phyloP scores from a whole-genome alignment of 306 rosid species.

The Malus domestica region ASM211411v1 NC_041794.1:31604001-31604500 shows the following conservation, averaged over 20 bases:
- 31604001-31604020: too few relatives aligned
- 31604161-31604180: background rate
- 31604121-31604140: too few relatives aligned
- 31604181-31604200: constrained; percentile 33
- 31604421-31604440: constrained; percentile 90
- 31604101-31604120: too few relatives aligned
- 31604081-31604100: too few relatives aligned
- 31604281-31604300: constrained; percentile 75
- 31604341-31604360: constrained; percentile 70
- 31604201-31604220: constrained; percentile 63
- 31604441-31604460: constrained; percentile 44
- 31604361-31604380: constrained; percentile 85
- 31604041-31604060: too few relatives aligned
- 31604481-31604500: background rate
- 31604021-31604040: too few relatives aligned
- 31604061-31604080: too few relatives aligned
- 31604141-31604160: background rate
- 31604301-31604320: constrained; percentile 73
- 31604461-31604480: background rate
- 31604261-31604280: constrained; percentile 97
- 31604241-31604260: constrained; percentile 96
- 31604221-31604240: constrained; percentile 85
- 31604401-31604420: constrained; percentile 76
- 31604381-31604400: constrained; percentile 79
- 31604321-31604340: constrained; percentile 60